Base-by-base conservation (phyloP, 345 rosid species). In the Tarenaya hassleriana region DNA sequence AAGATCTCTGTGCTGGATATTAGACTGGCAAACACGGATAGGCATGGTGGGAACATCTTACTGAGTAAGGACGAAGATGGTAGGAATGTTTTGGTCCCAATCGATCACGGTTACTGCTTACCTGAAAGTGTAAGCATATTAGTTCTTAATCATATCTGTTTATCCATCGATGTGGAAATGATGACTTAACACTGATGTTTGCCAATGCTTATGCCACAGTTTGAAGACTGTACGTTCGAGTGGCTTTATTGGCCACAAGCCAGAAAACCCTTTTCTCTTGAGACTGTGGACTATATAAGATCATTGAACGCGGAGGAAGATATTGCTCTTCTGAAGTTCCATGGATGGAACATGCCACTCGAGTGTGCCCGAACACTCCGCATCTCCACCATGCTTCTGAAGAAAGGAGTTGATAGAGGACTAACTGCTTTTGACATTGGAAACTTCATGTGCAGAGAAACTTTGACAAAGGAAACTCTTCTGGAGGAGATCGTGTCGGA, bases 201-300 rank as follows among this genome's bases (percentile, higher is more conserved):
- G n/a, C 17, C 34, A 57, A 41, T 42, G 12, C 19, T 18, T 64
- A 13, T 19, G 20, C 37, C 66, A 63, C 77, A 88, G 97, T 88
- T 85, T 59, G 92, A 88, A 72, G 97, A 88, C 59, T 88, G 97
- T 70, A 84, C 95, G 33, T 85, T 85, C 27, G 97, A 88, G 18
- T 88, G 97, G 97, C 81, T 88, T 8, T 85, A 80, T 61, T 88
- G 97, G 92, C 91, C 97, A 12, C 95, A 85, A 75, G 79, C 95
- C 60, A 70, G 47, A 14, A 74, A 77, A 31, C 75, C 92, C 15
- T 88, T 70, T 75, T 82, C 89, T 3, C 53, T 47, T 0, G 79
- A 76, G 19, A 81, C 71, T 10, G 10, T 69, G 27, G 75, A 75
- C 60, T 85, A 88, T 68, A 81, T 88, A 55, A 72, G 60, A 33